Percentiles rank a stretch among this genome's conserved stretches.
Conservation (phyloP, 2,329 filamentous ascomycete species). For the Xylariaceae sp. region DNA sequence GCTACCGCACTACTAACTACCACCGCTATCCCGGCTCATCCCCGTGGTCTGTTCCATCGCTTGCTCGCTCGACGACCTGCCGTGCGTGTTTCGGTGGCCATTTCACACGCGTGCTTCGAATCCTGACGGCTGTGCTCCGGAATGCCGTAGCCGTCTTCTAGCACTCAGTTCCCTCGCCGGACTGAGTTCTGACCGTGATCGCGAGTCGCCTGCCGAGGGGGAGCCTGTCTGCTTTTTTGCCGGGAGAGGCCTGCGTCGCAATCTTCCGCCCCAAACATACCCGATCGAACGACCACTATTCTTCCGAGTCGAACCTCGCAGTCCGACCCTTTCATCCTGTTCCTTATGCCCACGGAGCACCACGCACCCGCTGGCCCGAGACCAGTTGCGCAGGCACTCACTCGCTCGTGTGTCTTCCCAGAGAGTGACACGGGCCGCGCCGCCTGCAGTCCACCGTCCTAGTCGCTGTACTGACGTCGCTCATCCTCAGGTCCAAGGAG, state of each 20-base stretch:
- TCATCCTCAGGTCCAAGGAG: constrained; percentile 21
- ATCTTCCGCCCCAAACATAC: constrained; percentile 7
- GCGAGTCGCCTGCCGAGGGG: constrained; percentile 14
- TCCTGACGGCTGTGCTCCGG: no score
- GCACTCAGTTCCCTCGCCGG: constrained; percentile 54
- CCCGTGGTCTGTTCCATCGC: no score
- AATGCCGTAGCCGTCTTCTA: constrained; percentile 51
- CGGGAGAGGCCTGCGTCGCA: not conserved
- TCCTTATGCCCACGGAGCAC: no score
- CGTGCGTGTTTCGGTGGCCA: no score
- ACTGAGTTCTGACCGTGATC: constrained; percentile 46
- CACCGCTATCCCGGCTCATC: no score
- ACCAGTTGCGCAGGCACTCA: constrained; percentile 50
- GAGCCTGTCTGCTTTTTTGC: constrained; percentile 6
- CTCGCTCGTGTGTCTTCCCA: constrained; percentile 48
- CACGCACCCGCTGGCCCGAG: constrained; percentile 53
- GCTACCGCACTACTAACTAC: no score
- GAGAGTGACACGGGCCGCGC: no score
- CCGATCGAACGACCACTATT: constrained; percentile 11
- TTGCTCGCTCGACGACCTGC: no score
- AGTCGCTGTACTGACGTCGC: constrained; percentile 9
- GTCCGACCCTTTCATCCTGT: no score
- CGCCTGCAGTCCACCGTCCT: no score
- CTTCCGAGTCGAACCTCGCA: constrained; percentile 10
- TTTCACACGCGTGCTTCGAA: no score